Percentiles rank a stretch among this genome's conserved stretches.
Evolutionary conservation across 805 yeast genomes (phyloP).

Genomic region (Saccharomycopsis schoenii): DNA sequence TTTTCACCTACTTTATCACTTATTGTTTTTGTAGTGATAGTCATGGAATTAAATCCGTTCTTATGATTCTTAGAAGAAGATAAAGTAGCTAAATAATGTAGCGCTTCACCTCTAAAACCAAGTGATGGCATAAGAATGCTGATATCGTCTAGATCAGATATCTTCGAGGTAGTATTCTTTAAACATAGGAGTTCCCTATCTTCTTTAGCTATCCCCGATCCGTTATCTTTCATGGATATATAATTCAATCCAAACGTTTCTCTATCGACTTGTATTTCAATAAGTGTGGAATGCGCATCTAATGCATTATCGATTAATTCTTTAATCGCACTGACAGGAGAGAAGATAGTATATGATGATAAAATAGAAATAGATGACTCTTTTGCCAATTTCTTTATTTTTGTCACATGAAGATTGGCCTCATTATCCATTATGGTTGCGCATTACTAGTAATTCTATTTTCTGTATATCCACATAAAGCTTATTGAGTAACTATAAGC

Average conservation of each 20-base stretch:
- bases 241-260: constrained; percentile 28
- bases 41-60: constrained; percentile 17
- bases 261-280: constrained; percentile 30
- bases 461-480: no score
- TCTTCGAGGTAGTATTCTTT: constrained; percentile 35
- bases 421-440: neutral
- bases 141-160: constrained; percentile 25
- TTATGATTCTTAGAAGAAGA: constrained; percentile 7
- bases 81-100: constrained; percentile 29
- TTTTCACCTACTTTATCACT: constrained; percentile 26
- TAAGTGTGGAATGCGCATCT: constrained; percentile 28
- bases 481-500: no score
- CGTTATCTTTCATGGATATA: constrained; percentile 31
- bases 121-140: constrained; percentile 23
- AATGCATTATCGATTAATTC: constrained; percentile 34
- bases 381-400: constrained; percentile 5
- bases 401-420: neutral
- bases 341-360: constrained; percentile 25
- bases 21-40: constrained; percentile 25
- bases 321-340: constrained; percentile 30
- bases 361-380: constrained; percentile 12
- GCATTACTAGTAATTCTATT: neutral
- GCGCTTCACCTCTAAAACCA: constrained; percentile 45
- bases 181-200: constrained; percentile 30
- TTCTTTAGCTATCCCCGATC: constrained; percentile 27